phyloP scores from a whole-genome alignment of 2,329 filamentous ascomycete species.

The Alternaria rosae region DNA sequence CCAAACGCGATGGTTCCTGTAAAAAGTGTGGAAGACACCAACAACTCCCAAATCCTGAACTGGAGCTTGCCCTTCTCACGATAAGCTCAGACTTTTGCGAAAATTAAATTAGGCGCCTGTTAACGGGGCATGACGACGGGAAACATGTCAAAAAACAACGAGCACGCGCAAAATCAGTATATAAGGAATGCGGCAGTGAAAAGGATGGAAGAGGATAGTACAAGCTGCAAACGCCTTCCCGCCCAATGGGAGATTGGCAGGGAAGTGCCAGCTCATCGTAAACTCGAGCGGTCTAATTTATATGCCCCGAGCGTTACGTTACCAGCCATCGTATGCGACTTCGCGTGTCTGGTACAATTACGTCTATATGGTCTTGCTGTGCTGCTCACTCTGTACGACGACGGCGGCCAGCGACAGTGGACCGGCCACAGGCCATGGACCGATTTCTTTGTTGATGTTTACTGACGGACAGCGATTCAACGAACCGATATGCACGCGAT shows the following conservation, averaged over 20 bases:
- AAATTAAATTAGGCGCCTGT: slow-evolving; percentile 40
- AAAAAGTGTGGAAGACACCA: slow-evolving; percentile 25
- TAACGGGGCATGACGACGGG: slow-evolving; percentile 49
- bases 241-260: slow-evolving; percentile 43
- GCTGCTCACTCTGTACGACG: slow-evolving; percentile 22
- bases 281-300: slow-evolving; percentile 42
- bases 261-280: slow-evolving; percentile 43
- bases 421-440: slow-evolving; percentile 22
- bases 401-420: slow-evolving; percentile 24
- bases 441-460: slow-evolving; percentile 12
- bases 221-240: slow-evolving; percentile 32
- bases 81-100: slow-evolving; percentile 24
- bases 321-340: slow-evolving; percentile 34
- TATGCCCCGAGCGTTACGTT: slow-evolving; percentile 39
- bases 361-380: slow-evolving; percentile 22
- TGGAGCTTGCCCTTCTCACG: slow-evolving; percentile 35
- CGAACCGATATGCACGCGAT: slow-evolving; percentile 31
- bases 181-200: slow-evolving; percentile 40
- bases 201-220: slow-evolving; percentile 38
- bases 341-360: slow-evolving; percentile 32
- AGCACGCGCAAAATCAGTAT: slow-evolving; percentile 47
- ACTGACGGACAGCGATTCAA: slow-evolving; percentile 20
- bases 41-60: slow-evolving; percentile 2
- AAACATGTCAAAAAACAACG: slow-evolving; percentile 38
- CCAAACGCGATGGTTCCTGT: slow-evolving; percentile 26